phyloP scores from a whole-genome alignment of 495 filamentous ascomycete species.

The Lepraria neglecta region DNA sequence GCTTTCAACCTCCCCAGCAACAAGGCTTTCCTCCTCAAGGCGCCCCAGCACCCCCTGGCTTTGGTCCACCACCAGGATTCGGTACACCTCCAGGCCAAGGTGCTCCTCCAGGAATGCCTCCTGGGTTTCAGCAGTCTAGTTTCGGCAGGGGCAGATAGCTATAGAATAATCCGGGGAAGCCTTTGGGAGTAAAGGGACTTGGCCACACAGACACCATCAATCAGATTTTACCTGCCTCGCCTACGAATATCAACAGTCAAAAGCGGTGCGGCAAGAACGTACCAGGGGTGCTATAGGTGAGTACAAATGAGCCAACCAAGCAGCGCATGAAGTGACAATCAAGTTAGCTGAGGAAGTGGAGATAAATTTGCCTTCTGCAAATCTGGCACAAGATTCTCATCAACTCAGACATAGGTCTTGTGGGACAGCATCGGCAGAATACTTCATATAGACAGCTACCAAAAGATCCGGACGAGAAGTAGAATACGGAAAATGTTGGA shows the following conservation, averaged over 20 bases:
- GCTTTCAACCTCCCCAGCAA: conserved; percentile 44
- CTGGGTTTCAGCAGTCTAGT: conserved; percentile 46
- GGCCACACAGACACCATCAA: not conserved
- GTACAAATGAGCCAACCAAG: not conserved
- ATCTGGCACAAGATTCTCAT: not conserved
- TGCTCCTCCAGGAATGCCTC: conserved; percentile 40
- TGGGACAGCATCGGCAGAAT: not conserved
- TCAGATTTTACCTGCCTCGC: not conserved
- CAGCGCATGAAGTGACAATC: not conserved
- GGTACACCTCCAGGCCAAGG: conserved; percentile 36
- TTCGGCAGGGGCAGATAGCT: conserved; percentile 42
- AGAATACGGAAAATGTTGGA: not conserved
- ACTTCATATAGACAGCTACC: not conserved
- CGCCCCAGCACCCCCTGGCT: conserved; percentile 49
- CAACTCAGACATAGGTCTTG: not conserved
- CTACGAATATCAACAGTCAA: not conserved
- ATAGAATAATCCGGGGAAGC: not conserved
- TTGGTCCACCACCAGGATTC: conserved; percentile 50
- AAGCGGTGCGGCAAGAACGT: not conserved
- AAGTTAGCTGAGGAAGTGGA: not conserved
- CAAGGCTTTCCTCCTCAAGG: conserved; percentile 37
- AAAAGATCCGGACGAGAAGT: not conserved
- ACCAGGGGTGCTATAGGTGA: not conserved
- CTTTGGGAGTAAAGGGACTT: not conserved
- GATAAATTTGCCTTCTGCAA: not conserved